Evolutionary conservation across 352 stramenopile species (phyloP), one percentile per base, ranked within the genome.

Genomic region (Phytopythium oedochilum): DNA sequence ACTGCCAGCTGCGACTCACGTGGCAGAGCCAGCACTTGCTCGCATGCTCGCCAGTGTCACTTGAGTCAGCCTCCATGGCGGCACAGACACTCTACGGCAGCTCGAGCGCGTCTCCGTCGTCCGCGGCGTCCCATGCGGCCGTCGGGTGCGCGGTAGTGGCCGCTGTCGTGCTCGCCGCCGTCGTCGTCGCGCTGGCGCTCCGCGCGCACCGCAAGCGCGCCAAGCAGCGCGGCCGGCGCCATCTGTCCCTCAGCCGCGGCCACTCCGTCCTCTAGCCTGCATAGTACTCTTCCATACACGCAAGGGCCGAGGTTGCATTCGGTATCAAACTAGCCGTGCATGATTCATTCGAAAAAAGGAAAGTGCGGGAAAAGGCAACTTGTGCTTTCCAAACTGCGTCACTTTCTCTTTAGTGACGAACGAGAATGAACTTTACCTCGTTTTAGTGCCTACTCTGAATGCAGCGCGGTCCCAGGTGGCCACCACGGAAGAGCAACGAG

Each of bases 21-120:
- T 55, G 49, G 49, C 49, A 55, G 15, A 46, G 34, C 49, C 34
- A 55, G 34, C 49, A 45, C 35, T 32, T 46, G 49, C 20, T 44
- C 32, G 15, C 6, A 17, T 46, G 49, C 49, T 25, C 34, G 23
- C 34, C 23, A 12, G 23, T 14, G 2, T 15, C 49, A 17, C 35
- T 34, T 8, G 22, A 18, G 20, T n/a, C 48, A 0, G 22, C 48
- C 12, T 46, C 34, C 34, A 25, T 35, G 23, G 22, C 49, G 2
- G 23, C 26, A 12, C 49, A 55, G 34, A 18, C n/a, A 15, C 22
- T 54, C 3, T 34, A 32, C 34, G 34, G 48, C 15, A 12, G 17
- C 47, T 3, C 36, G n/a, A 11, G 20, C 9, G 25, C n/a, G 17
- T 38, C 34, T 0, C 17, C 46, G 11, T 43, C 48, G 11, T 43